Evolutionary conservation across 1,284 basidiomycete genomes (phyloP).

Genomic region (Exobasidium cylindrosporum): DNA sequence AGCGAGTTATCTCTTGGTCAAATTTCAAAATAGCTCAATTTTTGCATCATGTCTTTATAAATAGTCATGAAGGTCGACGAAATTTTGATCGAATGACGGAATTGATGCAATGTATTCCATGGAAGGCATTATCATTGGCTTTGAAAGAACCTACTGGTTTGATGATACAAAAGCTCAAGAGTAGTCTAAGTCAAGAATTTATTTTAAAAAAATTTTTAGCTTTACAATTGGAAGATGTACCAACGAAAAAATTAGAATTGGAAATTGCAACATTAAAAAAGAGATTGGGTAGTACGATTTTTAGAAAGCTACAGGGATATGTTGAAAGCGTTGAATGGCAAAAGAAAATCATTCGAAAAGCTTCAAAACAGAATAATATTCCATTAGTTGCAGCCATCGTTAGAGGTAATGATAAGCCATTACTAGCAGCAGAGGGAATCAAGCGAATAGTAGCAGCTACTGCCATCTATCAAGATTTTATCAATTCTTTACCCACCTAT

Average conservation of each 20-base stretch:
- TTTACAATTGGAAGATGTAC: conserved; percentile 40
- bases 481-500: conserved; percentile 33
- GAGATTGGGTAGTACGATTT: conserved; percentile 38
- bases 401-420: conserved; percentile 46
- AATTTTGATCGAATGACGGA: conserved; percentile 44
- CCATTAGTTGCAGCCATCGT: conserved; percentile 52
- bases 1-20: conserved; percentile 47
- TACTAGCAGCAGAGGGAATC: conserved; percentile 41
- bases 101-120: conserved; percentile 42
- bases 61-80: conserved; percentile 36
- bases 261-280: conserved; percentile 38
- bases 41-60: conserved; percentile 47
- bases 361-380: conserved; percentile 41
- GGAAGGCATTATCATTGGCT: conserved; percentile 45
- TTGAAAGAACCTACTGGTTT: conserved; percentile 42
- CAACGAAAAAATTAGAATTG: conserved; percentile 27
- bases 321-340: conserved; percentile 43
- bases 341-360: conserved; percentile 49
- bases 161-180: conserved; percentile 27
- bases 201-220: conserved; percentile 20
- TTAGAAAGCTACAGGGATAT: conserved; percentile 47
- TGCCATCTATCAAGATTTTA: conserved; percentile 37
- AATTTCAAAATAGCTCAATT: conserved; percentile 47
- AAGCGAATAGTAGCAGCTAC: conserved; percentile 48
- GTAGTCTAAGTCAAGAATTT: conserved; percentile 5